Evolutionary conservation across 2,329 filamentous ascomycete genomes (phyloP), one percentile per base, ranked within the genome.

Genomic region (Aspergillus fischeri): DNA sequence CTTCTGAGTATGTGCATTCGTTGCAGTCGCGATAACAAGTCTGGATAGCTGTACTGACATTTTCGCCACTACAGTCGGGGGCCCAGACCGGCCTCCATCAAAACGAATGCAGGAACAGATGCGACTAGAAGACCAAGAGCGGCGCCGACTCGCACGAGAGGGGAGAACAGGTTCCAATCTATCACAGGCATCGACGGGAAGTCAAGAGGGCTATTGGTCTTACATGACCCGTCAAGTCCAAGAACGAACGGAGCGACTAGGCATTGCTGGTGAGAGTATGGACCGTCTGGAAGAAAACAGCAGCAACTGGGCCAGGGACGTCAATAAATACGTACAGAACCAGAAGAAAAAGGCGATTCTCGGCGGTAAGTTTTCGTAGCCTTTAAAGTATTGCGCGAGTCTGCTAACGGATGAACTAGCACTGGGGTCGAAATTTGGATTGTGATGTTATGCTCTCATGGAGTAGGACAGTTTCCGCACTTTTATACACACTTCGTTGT

Each of bases 141-240:
- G 71, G 57, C 65, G 75, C 29, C 67, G 73, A 66, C 67, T 71
- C 20, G 65, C 67, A 49, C 61, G 73, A 60, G 74, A 72, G 65
- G 77, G 54, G 68, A 70, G 59, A 64, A 70, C 73, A 0, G 65
- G 72, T 3, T 65, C 72, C 17, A 62, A 64, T 14, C 51, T 53
- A 29, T 52, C 56, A 7, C 44, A 57, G 14, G 58, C 64, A 3
- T 58, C 61, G 60, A 67, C 56, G 49, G 70, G 74, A 58, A 77
- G 83, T 57, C 86, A 95, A 41, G 83, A 87, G 63, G 82, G 84
- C 8, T 87, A 87, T 68, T 85, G 82, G 66, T 86, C 91, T 47
- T 97, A 95, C 70, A 86, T 97, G 74, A 87, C 89, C 9, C 83
- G 92, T 38, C 91, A 96, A 72, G 75, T 99, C 49, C 92, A 95